These are phyloP conservation scores for Phytophthora pisi DNA, from an alignment of 352 stramenopile genomes.

Conservation along the genomic window DNA sequence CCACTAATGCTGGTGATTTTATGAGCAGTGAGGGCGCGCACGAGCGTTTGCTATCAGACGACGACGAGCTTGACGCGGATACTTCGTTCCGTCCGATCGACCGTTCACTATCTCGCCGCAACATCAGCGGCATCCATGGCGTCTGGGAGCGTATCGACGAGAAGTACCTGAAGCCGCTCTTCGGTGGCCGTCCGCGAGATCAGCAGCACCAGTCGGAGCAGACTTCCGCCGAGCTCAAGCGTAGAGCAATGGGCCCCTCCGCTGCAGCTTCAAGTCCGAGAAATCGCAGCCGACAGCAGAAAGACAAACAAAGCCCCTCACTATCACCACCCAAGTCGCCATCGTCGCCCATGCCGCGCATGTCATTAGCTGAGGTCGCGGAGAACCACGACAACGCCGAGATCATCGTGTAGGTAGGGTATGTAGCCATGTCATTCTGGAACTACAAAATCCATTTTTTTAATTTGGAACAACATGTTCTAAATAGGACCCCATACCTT, in stretches of 20 bases:
- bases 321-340: slow-evolving; percentile 28
- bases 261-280: slow-evolving; percentile 8
- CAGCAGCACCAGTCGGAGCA: slow-evolving; percentile 28
- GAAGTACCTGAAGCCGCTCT: slow-evolving; percentile 76
- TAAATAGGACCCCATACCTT: no score
- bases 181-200: slow-evolving; percentile 53
- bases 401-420: slow-evolving; percentile 23
- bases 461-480: background rate
- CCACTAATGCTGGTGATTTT: background rate
- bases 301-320: slow-evolving; percentile 13
- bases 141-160: slow-evolving; percentile 72
- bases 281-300: slow-evolving; percentile 16
- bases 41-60: slow-evolving; percentile 60
- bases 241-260: slow-evolving; percentile 9
- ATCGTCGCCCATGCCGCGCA: slow-evolving; percentile 21
- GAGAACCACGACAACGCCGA: slow-evolving; percentile 52
- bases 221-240: slow-evolving; percentile 28
- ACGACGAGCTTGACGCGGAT: slow-evolving; percentile 59
- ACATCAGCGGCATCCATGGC: slow-evolving; percentile 58
- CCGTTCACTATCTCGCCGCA: slow-evolving; percentile 30
- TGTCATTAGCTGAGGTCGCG: slow-evolving; percentile 66
- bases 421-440: slow-evolving; percentile 25
- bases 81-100: slow-evolving; percentile 52
- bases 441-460: slow-evolving; percentile 6
- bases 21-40: slow-evolving; percentile 44